Evolutionary conservation across 805 yeast species (phyloP).

Genomic region (Candida taoyuanica): DNA sequence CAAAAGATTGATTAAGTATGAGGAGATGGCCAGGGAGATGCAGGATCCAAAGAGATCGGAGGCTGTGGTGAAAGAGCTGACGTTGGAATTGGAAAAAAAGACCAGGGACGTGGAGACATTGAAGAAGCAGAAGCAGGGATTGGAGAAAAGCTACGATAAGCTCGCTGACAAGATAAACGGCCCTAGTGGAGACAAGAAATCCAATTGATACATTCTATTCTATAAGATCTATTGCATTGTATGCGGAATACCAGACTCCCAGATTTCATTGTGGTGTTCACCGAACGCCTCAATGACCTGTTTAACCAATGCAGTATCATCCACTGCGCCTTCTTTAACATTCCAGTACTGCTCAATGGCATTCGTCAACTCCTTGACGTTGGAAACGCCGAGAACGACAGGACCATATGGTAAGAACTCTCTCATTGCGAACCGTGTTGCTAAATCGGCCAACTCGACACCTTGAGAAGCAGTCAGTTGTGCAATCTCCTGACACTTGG

Average conservation of each 20-base stretch:
- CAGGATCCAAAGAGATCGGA: constrained; percentile 16
- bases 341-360: constrained; percentile 58
- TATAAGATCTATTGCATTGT: constrained; percentile 1
- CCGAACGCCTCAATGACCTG: constrained; percentile 48
- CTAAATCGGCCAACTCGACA: constrained; percentile 74
- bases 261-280: constrained; percentile 55
- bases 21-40: constrained; percentile 29
- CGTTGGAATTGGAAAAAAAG: constrained; percentile 35
- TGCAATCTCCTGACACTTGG: constrained; percentile 35
- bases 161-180: constrained; percentile 28
- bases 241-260: constrained; percentile 49
- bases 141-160: constrained; percentile 45
- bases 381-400: constrained; percentile 77
- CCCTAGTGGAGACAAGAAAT: constrained; percentile 24
- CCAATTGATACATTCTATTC: neutral
- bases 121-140: constrained; percentile 46
- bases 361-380: constrained; percentile 52
- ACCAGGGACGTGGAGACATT: constrained; percentile 42
- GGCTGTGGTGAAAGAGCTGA: constrained; percentile 27
- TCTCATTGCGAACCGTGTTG: constrained; percentile 69
- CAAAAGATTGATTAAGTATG: constrained; percentile 45
- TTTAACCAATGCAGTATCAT: constrained; percentile 30
- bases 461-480: constrained; percentile 35
- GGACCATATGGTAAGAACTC: constrained; percentile 36
- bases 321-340: constrained; percentile 32